These are phyloP conservation scores for Linderniella brevidens DNA, from an alignment of 257 asterid genomes.

Conservation along the genomic window DNA sequence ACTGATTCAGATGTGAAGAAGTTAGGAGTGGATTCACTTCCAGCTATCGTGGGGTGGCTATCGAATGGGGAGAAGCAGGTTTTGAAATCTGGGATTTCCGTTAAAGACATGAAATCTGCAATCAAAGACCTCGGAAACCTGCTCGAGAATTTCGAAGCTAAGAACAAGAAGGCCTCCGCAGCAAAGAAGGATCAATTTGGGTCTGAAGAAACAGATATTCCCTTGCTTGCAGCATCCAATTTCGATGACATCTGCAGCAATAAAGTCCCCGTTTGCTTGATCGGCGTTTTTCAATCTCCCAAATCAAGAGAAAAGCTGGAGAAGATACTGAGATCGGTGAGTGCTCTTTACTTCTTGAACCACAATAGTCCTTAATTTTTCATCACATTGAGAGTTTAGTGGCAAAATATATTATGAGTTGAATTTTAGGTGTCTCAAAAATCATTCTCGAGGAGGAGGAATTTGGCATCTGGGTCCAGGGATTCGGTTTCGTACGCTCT, in stretches of 20 bases:
- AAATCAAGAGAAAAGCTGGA: slow-evolving; percentile 42
- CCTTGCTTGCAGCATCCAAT: slow-evolving; percentile 54
- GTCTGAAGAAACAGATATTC: slow-evolving; percentile 25
- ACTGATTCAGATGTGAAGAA: slow-evolving; percentile 40
- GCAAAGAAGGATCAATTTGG: slow-evolving; percentile 19
- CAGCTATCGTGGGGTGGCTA: slow-evolving; percentile 74
- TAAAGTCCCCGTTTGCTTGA: slow-evolving; percentile 61
- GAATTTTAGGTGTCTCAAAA: slow-evolving; percentile 81
- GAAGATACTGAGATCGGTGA: slow-evolving; percentile 45
- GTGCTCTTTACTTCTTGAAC: slow-evolving; percentile 16
- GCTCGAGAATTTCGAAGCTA: slow-evolving; percentile 60
- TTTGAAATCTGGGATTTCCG: slow-evolving; percentile 55
- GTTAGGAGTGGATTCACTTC: slow-evolving; percentile 64
- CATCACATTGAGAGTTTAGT: too few relatives aligned
- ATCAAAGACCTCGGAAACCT: slow-evolving; percentile 55
- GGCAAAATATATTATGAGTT: too few relatives aligned
- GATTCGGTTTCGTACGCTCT: slow-evolving; percentile 58
- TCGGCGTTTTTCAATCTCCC: slow-evolving; percentile 68
- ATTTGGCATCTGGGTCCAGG: slow-evolving; percentile 21
- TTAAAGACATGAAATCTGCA: slow-evolving; percentile 58
- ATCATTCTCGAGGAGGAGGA: slow-evolving; percentile 45
- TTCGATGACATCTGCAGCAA: slow-evolving; percentile 48
- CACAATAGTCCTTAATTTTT: too few relatives aligned
- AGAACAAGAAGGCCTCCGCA: slow-evolving; percentile 50
- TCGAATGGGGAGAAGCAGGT: slow-evolving; percentile 68